A percentile compares a stretch with the other conserved stretches of the same genome.
These are phyloP conservation scores for Sarocladiaceae sp. DNA, from an alignment of 2,329 filamentous ascomycete genomes.

Conservation along the genomic window DNA sequence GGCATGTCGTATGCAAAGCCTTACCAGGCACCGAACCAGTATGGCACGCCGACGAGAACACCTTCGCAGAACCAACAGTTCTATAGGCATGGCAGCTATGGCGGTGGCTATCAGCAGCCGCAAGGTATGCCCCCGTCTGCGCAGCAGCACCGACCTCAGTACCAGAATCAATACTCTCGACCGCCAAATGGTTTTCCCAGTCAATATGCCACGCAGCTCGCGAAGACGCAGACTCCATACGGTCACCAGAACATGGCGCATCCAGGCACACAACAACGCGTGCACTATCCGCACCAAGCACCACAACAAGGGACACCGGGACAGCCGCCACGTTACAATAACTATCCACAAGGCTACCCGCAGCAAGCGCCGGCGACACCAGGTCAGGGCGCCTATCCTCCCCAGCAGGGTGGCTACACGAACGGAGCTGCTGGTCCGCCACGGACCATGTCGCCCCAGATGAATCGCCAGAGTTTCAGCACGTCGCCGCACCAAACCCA, in stretches of 20 bases:
- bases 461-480: constrained; percentile 31
- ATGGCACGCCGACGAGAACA: constrained; percentile 39
- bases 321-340: constrained; percentile 33
- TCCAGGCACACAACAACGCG: constrained; percentile 39
- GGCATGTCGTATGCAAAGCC: constrained; percentile 35
- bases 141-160: constrained; percentile 29
- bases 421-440: constrained; percentile 37
- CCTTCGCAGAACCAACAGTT: constrained; percentile 35
- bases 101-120: constrained; percentile 36
- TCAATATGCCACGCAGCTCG: constrained; percentile 42
- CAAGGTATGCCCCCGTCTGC: constrained; percentile 25
- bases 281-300: constrained; percentile 35
- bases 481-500: constrained; percentile 28
- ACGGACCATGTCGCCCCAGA: constrained; percentile 39
- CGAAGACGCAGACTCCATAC: constrained; percentile 46
- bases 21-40: constrained; percentile 37
- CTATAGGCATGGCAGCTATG: constrained; percentile 27
- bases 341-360: constrained; percentile 26
- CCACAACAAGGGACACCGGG: constrained; percentile 32
- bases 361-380: constrained; percentile 30
- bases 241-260: constrained; percentile 44
- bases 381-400: constrained; percentile 25
- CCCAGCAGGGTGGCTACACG: constrained; percentile 23
- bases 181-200: constrained; percentile 39
- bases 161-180: constrained; percentile 43